phyloP scores from a whole-genome alignment of 2,329 filamentous ascomycete genomes.

The Aspergillus sp. region DNA sequence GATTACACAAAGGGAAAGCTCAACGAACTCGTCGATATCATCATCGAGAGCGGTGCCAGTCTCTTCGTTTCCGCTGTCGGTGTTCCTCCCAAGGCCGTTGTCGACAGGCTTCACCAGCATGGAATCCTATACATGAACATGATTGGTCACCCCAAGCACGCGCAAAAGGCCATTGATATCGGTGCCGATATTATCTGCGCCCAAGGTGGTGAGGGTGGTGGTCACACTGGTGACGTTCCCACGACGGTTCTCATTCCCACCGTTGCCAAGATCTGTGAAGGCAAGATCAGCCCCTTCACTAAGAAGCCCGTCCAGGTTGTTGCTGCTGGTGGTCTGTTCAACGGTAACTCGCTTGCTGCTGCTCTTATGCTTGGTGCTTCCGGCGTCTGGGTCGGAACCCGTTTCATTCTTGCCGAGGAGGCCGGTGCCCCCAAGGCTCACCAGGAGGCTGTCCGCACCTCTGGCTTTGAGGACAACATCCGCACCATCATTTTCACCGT shows the following conservation, averaged over 20 bases:
- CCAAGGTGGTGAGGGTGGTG: constrained; percentile 95
- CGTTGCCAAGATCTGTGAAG: constrained; percentile 77
- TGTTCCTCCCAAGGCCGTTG: constrained; percentile 82
- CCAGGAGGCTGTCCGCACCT: constrained; percentile 91
- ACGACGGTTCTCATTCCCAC: constrained; percentile 90
- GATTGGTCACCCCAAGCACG: constrained; percentile 99
- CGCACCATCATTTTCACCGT: constrained; percentile 96
- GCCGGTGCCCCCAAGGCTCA: constrained; percentile 90
- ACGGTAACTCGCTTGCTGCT: constrained; percentile 85
- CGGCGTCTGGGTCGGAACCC: constrained; percentile 94
- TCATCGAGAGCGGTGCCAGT: constrained; percentile 87
- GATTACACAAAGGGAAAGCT: constrained; percentile 99
- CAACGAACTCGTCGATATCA: constrained; percentile 81
- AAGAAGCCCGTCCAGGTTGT: constrained; percentile 86
- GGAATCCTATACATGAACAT: constrained; percentile 99
- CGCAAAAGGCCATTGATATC: constrained; percentile 88
- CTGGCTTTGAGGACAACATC: constrained; percentile 92
- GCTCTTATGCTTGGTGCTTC: constrained; percentile 88
- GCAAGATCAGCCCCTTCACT: constrained; percentile 81
- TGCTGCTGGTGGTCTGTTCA: constrained; percentile 91
- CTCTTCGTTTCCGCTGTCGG: constrained; percentile 97
- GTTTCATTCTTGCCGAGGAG: constrained; percentile 92
- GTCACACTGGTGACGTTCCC: constrained; percentile 91
- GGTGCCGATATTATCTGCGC: constrained; percentile 97
- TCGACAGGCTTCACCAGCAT: constrained; percentile 83